phyloP scores from a whole-genome alignment of 805 yeast genomes.

The Hanseniaspora taiwanica region DNA sequence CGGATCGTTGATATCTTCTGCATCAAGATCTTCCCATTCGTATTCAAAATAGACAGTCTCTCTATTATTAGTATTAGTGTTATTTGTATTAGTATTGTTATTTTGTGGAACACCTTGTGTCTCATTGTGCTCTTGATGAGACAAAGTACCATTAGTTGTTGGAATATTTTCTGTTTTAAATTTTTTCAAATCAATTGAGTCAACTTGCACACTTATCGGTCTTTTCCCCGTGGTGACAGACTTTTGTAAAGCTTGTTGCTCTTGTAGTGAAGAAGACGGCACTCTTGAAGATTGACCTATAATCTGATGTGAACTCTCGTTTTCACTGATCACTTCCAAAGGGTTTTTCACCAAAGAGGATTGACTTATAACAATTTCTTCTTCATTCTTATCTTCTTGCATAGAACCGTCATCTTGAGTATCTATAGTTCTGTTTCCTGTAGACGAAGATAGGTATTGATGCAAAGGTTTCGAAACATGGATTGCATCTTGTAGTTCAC shows the following conservation, averaged over 20 bases:
- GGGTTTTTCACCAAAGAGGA: background rate
- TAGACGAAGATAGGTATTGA: background rate
- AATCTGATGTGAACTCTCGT: background rate
- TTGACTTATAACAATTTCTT: background rate
- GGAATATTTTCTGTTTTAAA: slow-evolving; percentile 17
- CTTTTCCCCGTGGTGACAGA: slow-evolving; percentile 16
- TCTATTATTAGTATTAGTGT: background rate
- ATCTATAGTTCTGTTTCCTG: background rate
- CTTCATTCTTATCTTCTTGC: background rate
- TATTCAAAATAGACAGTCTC: slow-evolving; percentile 14
- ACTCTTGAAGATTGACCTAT: background rate
- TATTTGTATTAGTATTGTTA: background rate
- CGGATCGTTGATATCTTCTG: slow-evolving; percentile 69
- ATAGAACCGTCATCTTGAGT: background rate
- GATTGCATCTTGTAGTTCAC: slow-evolving; percentile 1
- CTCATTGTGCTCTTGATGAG: background rate
- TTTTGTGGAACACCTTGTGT: no score
- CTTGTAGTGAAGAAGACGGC: background rate
- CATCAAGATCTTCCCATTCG: slow-evolving; percentile 65
- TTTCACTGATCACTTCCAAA: slow-evolving; percentile 1
- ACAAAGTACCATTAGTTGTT: background rate
- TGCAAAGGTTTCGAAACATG: background rate
- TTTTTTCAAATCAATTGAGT: slow-evolving; percentile 22
- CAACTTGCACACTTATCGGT: slow-evolving; percentile 23
- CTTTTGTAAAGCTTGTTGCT: slow-evolving; percentile 6